These are phyloP conservation scores for Eucalyptus pauciflora DNA, from an alignment of 345 rosid genomes.

Conservation along the genomic window DNA sequence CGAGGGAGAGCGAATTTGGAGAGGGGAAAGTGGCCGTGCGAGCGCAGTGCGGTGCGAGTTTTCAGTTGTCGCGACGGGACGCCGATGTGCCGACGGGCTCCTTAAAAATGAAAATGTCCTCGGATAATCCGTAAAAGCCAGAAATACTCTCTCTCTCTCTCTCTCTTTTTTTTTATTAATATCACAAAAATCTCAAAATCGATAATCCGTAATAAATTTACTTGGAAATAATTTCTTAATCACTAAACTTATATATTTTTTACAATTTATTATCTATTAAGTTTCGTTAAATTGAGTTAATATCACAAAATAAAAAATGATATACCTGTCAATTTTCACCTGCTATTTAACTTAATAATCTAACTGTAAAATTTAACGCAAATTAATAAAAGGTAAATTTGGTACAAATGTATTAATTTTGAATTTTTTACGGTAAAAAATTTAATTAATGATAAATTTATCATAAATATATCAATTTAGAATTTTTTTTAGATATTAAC, in stretches of 20 bases:
- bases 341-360: too few relatives aligned
- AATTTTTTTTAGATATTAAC: too few relatives aligned
- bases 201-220: accelerated
- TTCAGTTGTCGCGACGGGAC: not conserved
- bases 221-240: accelerated
- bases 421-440: accelerated
- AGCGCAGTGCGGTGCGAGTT: not conserved
- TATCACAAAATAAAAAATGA: too few relatives aligned
- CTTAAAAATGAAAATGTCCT: not conserved
- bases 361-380: accelerated
- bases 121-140: not conserved
- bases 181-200: too few relatives aligned
- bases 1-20: not conserved
- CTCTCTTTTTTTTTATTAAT: too few relatives aligned
- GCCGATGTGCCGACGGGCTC: not conserved
- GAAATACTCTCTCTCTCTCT: not conserved
- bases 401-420: accelerated
- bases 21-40: not conserved
- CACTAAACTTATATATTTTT: too few relatives aligned
- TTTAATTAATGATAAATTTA: too few relatives aligned
- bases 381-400: too few relatives aligned
- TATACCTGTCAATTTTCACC: accelerated
- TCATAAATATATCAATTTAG: accelerated
- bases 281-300: too few relatives aligned
- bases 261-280: accelerated